Percentiles rank a stretch among this genome's conserved stretches.
Conservation (phyloP, 176 grass and related monocot genomes). For the Cymbopogon citratus region DNA sequence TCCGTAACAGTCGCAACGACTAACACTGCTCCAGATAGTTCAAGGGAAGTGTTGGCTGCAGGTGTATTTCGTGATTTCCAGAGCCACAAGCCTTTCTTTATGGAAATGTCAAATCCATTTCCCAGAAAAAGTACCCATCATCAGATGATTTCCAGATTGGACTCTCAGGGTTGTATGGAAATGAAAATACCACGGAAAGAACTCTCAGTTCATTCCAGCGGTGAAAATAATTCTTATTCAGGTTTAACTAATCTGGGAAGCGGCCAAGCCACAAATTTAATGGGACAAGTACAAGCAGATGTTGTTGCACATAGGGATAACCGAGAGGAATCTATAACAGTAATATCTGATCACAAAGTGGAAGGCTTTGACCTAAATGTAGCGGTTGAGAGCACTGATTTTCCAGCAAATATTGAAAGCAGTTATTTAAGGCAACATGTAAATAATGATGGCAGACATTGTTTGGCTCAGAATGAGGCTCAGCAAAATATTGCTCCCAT, state of each 20-base stretch:
- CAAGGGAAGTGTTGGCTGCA: constrained; percentile 17
- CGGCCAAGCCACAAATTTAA: neutral
- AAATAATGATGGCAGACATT: neutral
- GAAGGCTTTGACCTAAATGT: constrained; percentile 51
- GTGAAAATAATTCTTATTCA: constrained; percentile 6
- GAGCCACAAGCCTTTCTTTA: constrained; percentile 1
- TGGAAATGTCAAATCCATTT: constrained; percentile 12
- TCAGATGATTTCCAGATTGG: constrained; percentile 19
- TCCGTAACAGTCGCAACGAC: constrained; percentile 31
- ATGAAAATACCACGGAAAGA: neutral
- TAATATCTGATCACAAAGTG: constrained; percentile 24
- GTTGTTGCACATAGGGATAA: constrained; percentile 3
- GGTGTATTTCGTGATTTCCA: constrained; percentile 12
- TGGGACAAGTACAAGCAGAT: neutral
- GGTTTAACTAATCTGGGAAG: constrained; percentile 21
- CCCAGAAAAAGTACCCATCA: constrained; percentile 4
- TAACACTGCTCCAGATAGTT: constrained; percentile 20
- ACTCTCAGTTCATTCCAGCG: neutral
- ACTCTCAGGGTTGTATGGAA: neutral
- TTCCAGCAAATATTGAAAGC: constrained; percentile 20
- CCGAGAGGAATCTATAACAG: constrained; percentile 19
- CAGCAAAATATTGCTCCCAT: constrained; percentile 4
- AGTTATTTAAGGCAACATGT: neutral
- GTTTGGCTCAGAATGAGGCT: neutral
- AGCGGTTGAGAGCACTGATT: constrained; percentile 43